Base-by-base conservation (phyloP, 2,329 filamentous ascomycete species). In the Penicillium janthinellum region DNA sequence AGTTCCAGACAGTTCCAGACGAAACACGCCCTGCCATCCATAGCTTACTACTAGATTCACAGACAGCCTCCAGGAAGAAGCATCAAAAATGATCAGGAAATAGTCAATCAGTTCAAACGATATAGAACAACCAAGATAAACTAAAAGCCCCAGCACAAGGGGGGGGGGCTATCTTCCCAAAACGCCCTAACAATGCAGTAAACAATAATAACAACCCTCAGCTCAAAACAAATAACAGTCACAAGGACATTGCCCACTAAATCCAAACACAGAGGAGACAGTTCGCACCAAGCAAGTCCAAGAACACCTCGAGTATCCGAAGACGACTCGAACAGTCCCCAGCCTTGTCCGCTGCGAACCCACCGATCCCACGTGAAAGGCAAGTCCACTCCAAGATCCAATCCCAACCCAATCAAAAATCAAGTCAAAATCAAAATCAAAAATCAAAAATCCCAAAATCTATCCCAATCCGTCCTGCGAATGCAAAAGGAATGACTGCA, bases 401-500 rank as follows among this genome's bases (percentile, higher is more conserved):
- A 57, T 6, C 7, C 28, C 28, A 31, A 31, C 5, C 5, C 28
- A 56, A 49, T 20, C 28, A 17, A 35, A 49, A 17, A 38, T 37
- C 31, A 34, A 49, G 8, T 31, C 34, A 25, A 37, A 38, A 28
- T 25, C 48, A 37, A 20, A 20, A 20, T 20, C 20, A 20, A 20
- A 20, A 20, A 20, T 20, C 20, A 20, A 54, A 55, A 47, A 35
- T 35, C 37, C 63, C 58, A 55, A 65, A 62, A 58, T 69, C 66
- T 67, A 68, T 69, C 64, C 66, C 59, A 57, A 61, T 58, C 62
- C 66, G 66, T 68, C 71, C 72, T 71, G 71, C 71, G 64, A 72
- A 69, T 71, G 64, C 61, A 67, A 68, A 73, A 74, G 72, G 73
- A 75, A 73, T 67, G 73, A 74, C 70, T 68, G 73, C 72, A 73